phyloP scores from a whole-genome alignment of 306 rosid species.

The Heteromeles arbutifolia region DNA sequence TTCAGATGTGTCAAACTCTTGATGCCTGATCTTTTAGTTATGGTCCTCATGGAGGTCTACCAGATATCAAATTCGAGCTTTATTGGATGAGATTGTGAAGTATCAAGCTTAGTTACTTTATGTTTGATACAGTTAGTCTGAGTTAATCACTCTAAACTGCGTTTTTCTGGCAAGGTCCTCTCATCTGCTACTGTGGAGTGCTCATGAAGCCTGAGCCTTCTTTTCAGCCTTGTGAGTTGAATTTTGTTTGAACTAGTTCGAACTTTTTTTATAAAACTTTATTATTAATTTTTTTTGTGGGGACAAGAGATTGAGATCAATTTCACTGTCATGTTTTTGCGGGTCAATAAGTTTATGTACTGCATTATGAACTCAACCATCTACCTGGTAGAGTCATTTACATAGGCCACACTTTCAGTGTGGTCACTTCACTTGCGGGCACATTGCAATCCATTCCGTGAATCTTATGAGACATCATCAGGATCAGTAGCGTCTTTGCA shows the following conservation, averaged over 20 bases:
- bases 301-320: background rate
- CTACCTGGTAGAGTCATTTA: conserved; percentile 5
- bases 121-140: conserved; percentile 22
- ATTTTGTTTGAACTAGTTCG: background rate
- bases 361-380: background rate
- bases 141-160: conserved; percentile 6
- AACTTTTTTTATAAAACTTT: background rate
- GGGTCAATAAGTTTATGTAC: background rate
- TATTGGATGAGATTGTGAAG: conserved; percentile 13
- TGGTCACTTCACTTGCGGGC: background rate
- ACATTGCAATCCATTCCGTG: background rate
- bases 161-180: conserved; percentile 18
- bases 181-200: conserved; percentile 18
- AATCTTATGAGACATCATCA: background rate
- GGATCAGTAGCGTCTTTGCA: conserved; percentile 4
- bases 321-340: background rate
- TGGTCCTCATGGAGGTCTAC: conserved; percentile 8
- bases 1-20: background rate
- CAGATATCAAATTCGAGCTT: conserved; percentile 12
- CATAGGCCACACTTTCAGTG: background rate
- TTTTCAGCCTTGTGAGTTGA: conserved; percentile 8
- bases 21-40: conserved; percentile 16
- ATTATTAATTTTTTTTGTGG: background rate
- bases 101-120: conserved; percentile 18
- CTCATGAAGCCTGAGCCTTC: conserved; percentile 10